Evolutionary conservation across 768 basidiomycete genomes (phyloP).

Genomic region (Leccinum rimulosum): DNA sequence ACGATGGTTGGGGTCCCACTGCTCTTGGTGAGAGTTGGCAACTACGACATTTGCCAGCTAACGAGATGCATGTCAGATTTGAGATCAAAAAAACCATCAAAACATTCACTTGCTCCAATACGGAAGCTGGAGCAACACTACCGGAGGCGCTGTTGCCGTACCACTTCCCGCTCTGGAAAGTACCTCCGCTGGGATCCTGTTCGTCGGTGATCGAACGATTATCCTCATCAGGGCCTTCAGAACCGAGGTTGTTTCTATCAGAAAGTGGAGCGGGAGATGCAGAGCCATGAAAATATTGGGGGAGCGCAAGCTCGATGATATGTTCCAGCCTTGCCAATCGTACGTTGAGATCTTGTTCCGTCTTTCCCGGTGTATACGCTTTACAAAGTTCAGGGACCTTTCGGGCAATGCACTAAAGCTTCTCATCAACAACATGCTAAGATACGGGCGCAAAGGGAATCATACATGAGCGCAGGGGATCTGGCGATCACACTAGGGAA

Average conservation of each 20-base stretch:
- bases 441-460: conserved; percentile 20
- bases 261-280: conserved; percentile 31
- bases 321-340: conserved; percentile 76
- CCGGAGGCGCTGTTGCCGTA: conserved; percentile 81
- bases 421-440: conserved; percentile 12
- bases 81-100: conserved; percentile 13
- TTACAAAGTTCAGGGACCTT: conserved; percentile 88
- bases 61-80: conserved; percentile 21
- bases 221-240: conserved; percentile 60
- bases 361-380: conserved; percentile 84
- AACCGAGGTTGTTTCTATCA: conserved; percentile 44
- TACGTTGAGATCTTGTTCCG: conserved; percentile 75
- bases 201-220: conserved; percentile 71
- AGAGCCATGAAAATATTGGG: conserved; percentile 60
- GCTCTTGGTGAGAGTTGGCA: conserved; percentile 34
- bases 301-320: conserved; percentile 76
- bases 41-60: conserved; percentile 57
- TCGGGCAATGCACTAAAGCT: conserved; percentile 68
- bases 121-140: conserved; percentile 76
- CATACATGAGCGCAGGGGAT: conserved; percentile 79
- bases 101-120: conserved; percentile 70
- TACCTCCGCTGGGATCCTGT: conserved; percentile 71
- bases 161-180: conserved; percentile 84
- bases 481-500: conserved; percentile 74
- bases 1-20: conserved; percentile 25